Evolutionary conservation across 495 filamentous ascomycete species (phyloP).

Genomic region (Letharia lupina): DNA sequence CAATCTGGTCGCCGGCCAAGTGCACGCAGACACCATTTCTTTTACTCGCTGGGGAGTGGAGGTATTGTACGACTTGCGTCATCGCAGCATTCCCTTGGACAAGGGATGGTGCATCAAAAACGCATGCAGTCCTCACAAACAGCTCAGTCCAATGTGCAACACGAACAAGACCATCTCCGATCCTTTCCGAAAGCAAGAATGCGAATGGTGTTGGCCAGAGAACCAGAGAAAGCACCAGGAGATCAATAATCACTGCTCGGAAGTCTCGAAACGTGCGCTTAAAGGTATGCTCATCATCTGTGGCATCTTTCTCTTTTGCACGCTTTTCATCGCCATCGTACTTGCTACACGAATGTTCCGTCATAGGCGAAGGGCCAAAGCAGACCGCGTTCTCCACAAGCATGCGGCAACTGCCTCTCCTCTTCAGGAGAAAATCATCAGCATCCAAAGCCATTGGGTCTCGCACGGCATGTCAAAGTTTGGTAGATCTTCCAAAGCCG

Average conservation of each 20-base stretch:
- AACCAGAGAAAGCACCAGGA: not conserved
- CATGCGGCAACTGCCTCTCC: not conserved
- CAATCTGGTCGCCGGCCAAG: not conserved
- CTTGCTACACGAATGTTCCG: not conserved
- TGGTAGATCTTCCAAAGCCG: not conserved
- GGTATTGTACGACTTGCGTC: not conserved
- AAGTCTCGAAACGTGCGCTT: slow-evolving; percentile 3
- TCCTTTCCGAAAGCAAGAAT: slow-evolving; percentile 1
- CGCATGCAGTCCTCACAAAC: slow-evolving; percentile 1
- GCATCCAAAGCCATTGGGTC: not conserved
- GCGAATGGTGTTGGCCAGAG: slow-evolving; percentile 13
- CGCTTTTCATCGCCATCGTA: not conserved
- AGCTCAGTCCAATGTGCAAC: slow-evolving; percentile 6
- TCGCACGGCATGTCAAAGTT: not conserved
- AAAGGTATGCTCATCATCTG: not conserved
- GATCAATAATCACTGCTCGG: not conserved
- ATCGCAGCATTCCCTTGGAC: not conserved
- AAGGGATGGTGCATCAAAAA: not conserved
- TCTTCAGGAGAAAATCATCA: not conserved
- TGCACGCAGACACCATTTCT: not conserved
- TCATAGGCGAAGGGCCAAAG: not conserved
- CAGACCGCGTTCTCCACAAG: not conserved
- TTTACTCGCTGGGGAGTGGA: not conserved
- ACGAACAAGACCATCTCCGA: not conserved
- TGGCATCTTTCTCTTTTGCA: not conserved